Percentiles rank a stretch among this genome's conserved stretches.
Evolutionary conservation across 768 basidiomycete species (phyloP).

Genomic region (Krasilnikovozyma curviuscula): DNA sequence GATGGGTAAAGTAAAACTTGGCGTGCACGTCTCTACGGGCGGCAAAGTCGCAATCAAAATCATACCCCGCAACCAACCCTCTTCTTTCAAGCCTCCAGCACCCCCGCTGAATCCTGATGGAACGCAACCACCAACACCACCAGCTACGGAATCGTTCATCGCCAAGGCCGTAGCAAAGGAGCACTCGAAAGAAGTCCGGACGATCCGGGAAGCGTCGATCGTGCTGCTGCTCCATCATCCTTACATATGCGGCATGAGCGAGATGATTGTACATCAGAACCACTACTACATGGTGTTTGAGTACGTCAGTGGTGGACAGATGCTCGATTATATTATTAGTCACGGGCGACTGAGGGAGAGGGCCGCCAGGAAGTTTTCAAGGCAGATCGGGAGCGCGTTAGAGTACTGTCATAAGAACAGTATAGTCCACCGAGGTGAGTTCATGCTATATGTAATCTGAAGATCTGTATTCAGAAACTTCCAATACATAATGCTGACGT

Average conservation of each 20-base stretch:
- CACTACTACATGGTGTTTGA: constrained; percentile 99
- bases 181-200: constrained; percentile 87
- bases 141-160: constrained; percentile 36
- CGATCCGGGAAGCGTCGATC: constrained; percentile 82
- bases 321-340: constrained; percentile 99
- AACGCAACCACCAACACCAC: constrained; percentile 13
- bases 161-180: constrained; percentile 63
- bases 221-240: constrained; percentile 94
- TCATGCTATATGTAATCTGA: not conserved
- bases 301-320: constrained; percentile 96
- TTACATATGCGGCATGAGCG: constrained; percentile 97
- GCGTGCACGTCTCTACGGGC: constrained; percentile 64
- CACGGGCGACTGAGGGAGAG: constrained; percentile 88
- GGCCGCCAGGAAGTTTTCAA: constrained; percentile 88
- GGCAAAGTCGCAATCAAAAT: constrained; percentile 99
- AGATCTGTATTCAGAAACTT: not conserved
- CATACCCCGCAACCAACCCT: constrained; percentile 54
- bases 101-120: constrained; percentile 18
- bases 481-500: not conserved
- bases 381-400: constrained; percentile 88
- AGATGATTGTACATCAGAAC: constrained; percentile 91
- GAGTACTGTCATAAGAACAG: constrained; percentile 95
- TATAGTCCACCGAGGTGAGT: constrained; percentile 67
- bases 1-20: constrained; percentile 98
- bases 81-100: constrained; percentile 22